These are phyloP conservation scores for Ophiostoma novo-ulmi DNA, from an alignment of 2,329 filamentous ascomycete genomes.

Conservation along the genomic window DNA sequence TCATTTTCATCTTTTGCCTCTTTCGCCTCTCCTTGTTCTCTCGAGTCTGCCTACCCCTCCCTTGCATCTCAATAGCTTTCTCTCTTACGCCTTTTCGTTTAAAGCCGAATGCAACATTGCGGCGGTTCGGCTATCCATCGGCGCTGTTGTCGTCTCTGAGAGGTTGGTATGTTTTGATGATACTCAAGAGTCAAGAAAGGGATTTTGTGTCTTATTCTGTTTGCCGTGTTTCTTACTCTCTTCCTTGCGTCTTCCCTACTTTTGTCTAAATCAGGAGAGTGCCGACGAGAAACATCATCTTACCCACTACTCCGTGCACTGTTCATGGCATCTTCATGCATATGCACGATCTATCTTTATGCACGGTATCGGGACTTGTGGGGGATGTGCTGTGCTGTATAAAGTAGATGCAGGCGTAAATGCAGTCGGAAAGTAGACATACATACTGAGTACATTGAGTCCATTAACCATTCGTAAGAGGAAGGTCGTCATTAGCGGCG, in stretches of 20 bases:
- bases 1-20: background rate
- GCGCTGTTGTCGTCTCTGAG: background rate
- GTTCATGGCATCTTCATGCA: conserved; percentile 8
- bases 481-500: background rate
- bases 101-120: conserved; percentile 4
- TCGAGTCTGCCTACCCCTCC: background rate
- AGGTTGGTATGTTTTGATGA: background rate
- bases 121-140: background rate
- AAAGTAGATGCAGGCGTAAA: background rate
- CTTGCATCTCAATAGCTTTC: background rate
- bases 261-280: background rate
- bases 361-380: conserved; percentile 5
- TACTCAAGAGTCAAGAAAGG: background rate
- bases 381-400: background rate
- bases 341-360: conserved; percentile 9
- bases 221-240: background rate
- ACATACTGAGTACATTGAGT: background rate
- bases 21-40: background rate
- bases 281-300: background rate
- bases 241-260: background rate
- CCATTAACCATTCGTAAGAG: background rate
- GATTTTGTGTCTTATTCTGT: background rate
- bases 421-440: background rate
- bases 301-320: background rate
- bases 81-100: background rate